These are phyloP conservation scores for Cucurbita moschata DNA, from an alignment of 306 rosid genomes.

Conservation along the genomic window DNA sequence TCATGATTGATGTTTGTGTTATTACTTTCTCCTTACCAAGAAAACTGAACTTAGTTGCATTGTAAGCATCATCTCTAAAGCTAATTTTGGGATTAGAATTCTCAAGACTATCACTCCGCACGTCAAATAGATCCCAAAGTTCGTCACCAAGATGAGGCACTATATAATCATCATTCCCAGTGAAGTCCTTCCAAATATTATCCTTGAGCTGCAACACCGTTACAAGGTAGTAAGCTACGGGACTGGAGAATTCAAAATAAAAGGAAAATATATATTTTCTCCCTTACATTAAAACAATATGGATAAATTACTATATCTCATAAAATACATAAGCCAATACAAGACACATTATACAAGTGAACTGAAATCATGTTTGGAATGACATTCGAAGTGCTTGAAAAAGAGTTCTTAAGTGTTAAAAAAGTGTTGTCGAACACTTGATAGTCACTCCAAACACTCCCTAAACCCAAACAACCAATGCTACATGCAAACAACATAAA, in stretches of 20 bases:
- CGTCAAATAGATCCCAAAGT: slow-evolving; percentile 17
- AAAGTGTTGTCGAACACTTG: too few relatives aligned
- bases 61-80: slow-evolving; percentile 15
- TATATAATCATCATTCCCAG: slow-evolving; percentile 36
- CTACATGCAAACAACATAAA: neutral
- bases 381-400: too few relatives aligned
- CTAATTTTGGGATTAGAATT: slow-evolving; percentile 22
- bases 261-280: neutral
- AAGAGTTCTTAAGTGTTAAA: too few relatives aligned
- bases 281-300: neutral
- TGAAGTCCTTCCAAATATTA: slow-evolving; percentile 43
- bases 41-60: slow-evolving; percentile 17
- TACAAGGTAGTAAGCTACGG: neutral
- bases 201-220: slow-evolving; percentile 49
- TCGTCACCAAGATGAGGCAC: slow-evolving; percentile 32
- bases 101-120: slow-evolving; percentile 23
- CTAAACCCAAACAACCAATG: neutral
- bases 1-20: slow-evolving; percentile 19
- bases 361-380: neutral
- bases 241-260: neutral
- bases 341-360: neutral
- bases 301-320: neutral
- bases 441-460: too few relatives aligned
- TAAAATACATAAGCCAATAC: neutral
- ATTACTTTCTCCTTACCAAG: slow-evolving; percentile 20